Conservation (phyloP, 192 early-diverging fungal species). For the Gaertneriomyces sp. region DNA sequence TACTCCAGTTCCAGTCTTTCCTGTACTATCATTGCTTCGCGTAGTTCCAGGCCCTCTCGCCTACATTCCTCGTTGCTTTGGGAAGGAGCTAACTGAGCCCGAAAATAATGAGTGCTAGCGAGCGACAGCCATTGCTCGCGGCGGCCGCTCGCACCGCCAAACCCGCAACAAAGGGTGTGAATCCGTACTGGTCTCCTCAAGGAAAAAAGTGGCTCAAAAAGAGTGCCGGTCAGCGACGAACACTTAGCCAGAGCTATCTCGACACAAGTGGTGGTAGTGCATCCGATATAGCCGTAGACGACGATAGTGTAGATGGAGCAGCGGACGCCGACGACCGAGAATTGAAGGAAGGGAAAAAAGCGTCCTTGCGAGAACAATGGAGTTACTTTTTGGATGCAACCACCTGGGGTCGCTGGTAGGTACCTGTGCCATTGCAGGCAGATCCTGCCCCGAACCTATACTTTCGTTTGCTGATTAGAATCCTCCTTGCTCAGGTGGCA, state of each 20-base stretch:
- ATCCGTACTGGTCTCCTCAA: conserved; percentile 1
- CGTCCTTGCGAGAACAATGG: conserved; percentile 17
- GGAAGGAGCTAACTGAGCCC: too few species aligned
- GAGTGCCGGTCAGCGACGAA: too few species aligned
- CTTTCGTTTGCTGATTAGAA: too few species aligned
- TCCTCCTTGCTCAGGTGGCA: conserved; percentile 13
- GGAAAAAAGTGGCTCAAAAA: conserved; percentile 9
- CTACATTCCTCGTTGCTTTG: too few species aligned
- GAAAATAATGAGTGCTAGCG: background rate
- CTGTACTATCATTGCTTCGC: too few species aligned
- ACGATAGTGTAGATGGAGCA: too few species aligned
- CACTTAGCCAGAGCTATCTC: too few species aligned
- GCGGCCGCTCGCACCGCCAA: background rate
- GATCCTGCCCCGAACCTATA: background rate
- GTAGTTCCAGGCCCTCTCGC: too few species aligned
- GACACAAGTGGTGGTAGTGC: too few species aligned
- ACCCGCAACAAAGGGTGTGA: conserved; percentile 1
- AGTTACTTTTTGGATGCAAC: conserved; percentile 27
- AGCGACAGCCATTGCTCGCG: conserved; percentile 5
- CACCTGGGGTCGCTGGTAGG: conserved; percentile 18
- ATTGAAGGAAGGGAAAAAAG: background rate
- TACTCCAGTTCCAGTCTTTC: too few species aligned
- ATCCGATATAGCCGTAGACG: too few species aligned
- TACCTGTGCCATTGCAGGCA: background rate
- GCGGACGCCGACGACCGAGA: too few species aligned